phyloP scores from a whole-genome alignment of 352 stramenopile species.

The Phytopythium oedochilum region DNA sequence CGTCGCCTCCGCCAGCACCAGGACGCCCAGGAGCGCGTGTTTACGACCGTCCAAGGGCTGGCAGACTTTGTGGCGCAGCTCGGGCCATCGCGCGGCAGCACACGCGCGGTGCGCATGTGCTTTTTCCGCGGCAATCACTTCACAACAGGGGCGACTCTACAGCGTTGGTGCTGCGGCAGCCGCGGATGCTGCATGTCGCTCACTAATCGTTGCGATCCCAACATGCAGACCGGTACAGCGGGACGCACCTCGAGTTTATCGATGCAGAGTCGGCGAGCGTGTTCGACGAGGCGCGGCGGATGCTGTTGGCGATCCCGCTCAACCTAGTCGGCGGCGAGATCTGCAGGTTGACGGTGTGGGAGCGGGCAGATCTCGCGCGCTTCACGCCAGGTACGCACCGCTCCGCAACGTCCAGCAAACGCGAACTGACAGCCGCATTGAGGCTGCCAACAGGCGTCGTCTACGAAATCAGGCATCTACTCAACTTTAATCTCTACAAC shows the following conservation, averaged over 20 bases:
- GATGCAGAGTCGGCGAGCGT: conserved; percentile 1
- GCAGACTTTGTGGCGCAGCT: not conserved
- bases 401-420: not conserved
- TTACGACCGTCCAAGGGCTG: not conserved
- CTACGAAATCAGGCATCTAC: conserved; percentile 6
- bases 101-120: not conserved
- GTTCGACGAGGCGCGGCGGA: not conserved
- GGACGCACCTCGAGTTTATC: conserved; percentile 8
- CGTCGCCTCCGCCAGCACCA: not conserved
- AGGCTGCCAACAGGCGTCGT: not conserved
- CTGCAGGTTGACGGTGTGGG: not conserved
- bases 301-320: not conserved
- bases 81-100: not conserved
- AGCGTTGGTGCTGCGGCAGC: too few relatives aligned
- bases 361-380: not conserved
- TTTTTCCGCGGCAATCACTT: not conserved
- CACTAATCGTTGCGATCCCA: too few relatives aligned
- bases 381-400: not conserved
- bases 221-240: not conserved
- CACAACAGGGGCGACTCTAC: not conserved
- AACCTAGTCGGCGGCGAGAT: not conserved
- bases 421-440: too few relatives aligned
- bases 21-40: not conserved
- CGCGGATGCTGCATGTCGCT: too few relatives aligned
- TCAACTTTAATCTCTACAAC: conserved; percentile 4